Base-by-base conservation (phyloP, 352 stramenopile genomes). In the Nothophytophthora sp. region DNA sequence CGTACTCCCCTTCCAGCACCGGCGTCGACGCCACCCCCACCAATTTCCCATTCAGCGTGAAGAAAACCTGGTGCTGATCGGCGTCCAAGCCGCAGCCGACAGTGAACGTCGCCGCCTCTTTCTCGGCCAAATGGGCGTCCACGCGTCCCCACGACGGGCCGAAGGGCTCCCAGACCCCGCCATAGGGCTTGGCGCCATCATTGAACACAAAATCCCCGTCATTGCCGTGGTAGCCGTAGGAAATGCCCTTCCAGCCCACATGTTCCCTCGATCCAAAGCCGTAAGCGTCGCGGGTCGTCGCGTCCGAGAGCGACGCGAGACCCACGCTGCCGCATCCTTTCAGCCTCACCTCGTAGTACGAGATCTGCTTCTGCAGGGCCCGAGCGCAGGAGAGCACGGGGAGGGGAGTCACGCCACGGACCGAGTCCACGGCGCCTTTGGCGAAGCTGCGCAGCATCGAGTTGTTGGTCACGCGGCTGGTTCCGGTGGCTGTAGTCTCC, bases 151-250 rank as follows among this genome's bases (percentile, higher is more conserved):
- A n/a, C n/a, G n/a, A n/a, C n/a, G n/a, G n/a, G n/a, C n/a, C n/a
- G n/a, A n/a, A n/a, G n/a, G n/a, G n/a, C n/a, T n/a, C n/a, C n/a
- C n/a, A n/a, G n/a, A 83, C 76, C 5, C 82, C 85, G 41, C 81
- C 82, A 59, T 90, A 90, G 32, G 61, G 48, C 30, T 73, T 77
- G 6, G 72, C 53, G 19, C 85, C 85, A 55, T 89, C 71, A 50
- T 95, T 92, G 40, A 76, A 90, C 19, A 92, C 82, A 55, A 95
- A 90, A 61, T 90, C 81, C 37, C 85, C 85, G 56, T 93, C 82
- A 51, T 92, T 91, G 53, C 79, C 77, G 54, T 95, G 85, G 73
- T 93, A 95, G 40, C 79, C 85, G 51, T 86, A 92, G 10, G 82
- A 88, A 24, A 92, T 52, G 45, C 74, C 71, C 59, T 83, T 90